These are phyloP conservation scores for Elsinoe ampelina DNA, from an alignment of 2,329 filamentous ascomycete genomes.

Conservation along the genomic window DNA sequence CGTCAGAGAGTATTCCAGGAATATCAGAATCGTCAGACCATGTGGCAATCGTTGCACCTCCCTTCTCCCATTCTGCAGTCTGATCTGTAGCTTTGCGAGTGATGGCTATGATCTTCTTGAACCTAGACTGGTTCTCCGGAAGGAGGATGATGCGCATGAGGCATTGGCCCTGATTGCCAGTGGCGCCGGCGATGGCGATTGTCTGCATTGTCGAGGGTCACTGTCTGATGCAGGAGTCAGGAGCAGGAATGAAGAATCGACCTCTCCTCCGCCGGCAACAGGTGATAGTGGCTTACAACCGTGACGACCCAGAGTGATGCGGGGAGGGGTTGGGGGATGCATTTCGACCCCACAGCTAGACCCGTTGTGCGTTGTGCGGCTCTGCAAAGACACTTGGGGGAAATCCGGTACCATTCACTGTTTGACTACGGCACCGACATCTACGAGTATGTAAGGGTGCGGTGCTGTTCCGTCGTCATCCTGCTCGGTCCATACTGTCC, in stretches of 20 bases:
- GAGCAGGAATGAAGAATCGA: no score
- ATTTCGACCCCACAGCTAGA: no score
- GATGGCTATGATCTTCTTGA: slow-evolving; percentile 23
- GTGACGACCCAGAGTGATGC: no score
- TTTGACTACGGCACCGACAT: background rate
- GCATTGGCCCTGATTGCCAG: slow-evolving; percentile 22
- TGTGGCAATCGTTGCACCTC: slow-evolving; percentile 15
- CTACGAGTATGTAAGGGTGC: background rate
- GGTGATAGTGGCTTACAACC: no score
- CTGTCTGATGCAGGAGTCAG: background rate
- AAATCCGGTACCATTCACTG: background rate
- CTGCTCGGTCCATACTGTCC: background rate
- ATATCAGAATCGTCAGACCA: slow-evolving; percentile 20
- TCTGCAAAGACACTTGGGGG: background rate
- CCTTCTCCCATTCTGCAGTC: background rate
- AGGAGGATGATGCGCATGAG: slow-evolving; percentile 22
- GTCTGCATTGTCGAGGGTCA: background rate
- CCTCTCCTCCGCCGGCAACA: no score
- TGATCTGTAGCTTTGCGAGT: slow-evolving; percentile 16
- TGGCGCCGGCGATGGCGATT: slow-evolving; percentile 24
- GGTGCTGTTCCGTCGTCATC: background rate
- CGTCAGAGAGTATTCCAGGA: slow-evolving; percentile 21
- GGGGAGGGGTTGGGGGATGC: no score
- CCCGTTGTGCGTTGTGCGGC: no score
- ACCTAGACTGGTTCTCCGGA: slow-evolving; percentile 17